A percentile compares a stretch with the other conserved stretches of the same genome.
Evolutionary conservation across 1,284 basidiomycete species (phyloP).

Genomic region (Sphagnurus paluster): DNA sequence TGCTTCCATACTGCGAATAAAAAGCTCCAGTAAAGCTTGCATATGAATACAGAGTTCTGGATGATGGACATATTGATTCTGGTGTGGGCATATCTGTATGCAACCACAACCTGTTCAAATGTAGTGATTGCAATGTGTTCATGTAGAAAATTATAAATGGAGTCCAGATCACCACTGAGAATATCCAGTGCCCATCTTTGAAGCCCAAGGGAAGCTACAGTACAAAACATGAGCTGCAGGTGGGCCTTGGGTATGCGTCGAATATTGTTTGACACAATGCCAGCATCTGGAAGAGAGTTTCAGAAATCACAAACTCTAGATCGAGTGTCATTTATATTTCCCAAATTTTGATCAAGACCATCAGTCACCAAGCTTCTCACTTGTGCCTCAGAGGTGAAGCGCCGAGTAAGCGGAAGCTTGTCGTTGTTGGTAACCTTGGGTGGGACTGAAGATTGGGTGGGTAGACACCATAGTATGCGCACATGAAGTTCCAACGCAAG

Average conservation of each 20-base stretch:
- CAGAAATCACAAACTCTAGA: not conserved
- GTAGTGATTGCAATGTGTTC: constrained; percentile 16
- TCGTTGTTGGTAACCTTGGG: constrained; percentile 6
- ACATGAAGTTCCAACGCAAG: constrained; percentile 10
- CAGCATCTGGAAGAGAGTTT: not conserved
- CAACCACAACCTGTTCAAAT: constrained; percentile 11
- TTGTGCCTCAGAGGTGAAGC: constrained; percentile 7
- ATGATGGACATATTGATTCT: constrained; percentile 6
- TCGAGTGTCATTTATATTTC: not conserved
- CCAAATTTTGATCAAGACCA: constrained; percentile 3
- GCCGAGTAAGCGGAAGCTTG: not conserved
- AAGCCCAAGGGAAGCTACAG: constrained; percentile 6
- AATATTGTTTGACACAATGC: constrained; percentile 5
- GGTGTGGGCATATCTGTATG: constrained; percentile 12
- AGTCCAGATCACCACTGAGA: constrained; percentile 10
- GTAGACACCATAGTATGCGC: constrained; percentile 9
- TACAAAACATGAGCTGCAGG: constrained; percentile 5
- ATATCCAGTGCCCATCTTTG: constrained; percentile 14
- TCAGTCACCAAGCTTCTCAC: not conserved
- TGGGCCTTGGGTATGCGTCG: not conserved
- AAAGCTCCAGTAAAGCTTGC: constrained; percentile 17
- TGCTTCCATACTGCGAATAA: constrained; percentile 15
- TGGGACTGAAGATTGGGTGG: constrained; percentile 7
- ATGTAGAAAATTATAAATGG: constrained; percentile 19
- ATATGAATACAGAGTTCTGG: constrained; percentile 11